These are phyloP conservation scores for Strobilomyces confusus DNA, from an alignment of 768 basidiomycete species.

Conservation along the genomic window DNA sequence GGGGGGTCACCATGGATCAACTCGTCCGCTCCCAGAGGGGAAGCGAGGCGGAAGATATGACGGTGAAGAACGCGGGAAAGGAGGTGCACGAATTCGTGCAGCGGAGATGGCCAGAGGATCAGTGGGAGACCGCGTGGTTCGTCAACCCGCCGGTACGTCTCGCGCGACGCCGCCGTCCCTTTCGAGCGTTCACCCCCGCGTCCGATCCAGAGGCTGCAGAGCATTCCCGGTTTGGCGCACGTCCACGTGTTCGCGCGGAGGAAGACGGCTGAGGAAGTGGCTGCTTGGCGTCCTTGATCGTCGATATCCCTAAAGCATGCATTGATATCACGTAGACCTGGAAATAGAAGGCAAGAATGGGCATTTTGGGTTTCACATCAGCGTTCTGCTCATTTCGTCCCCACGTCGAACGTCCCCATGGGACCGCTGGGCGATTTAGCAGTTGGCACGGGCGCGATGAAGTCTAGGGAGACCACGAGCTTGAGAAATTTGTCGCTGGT, in stretches of 20 bases:
- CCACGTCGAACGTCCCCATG: neutral
- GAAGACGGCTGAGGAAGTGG: slow-evolving; percentile 34
- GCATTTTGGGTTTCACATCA: neutral
- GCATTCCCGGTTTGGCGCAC: slow-evolving; percentile 76
- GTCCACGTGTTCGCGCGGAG: slow-evolving; percentile 80
- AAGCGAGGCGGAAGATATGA: slow-evolving; percentile 48
- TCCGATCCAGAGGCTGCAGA: slow-evolving; percentile 64
- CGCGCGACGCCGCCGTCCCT: neutral
- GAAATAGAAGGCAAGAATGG: slow-evolving; percentile 5
- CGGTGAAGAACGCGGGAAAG: slow-evolving; percentile 47
- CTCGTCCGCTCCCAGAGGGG: slow-evolving; percentile 51
- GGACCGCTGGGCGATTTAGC: no score
- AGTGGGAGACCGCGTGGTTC: slow-evolving; percentile 94
- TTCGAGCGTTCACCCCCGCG: neutral
- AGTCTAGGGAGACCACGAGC: neutral
- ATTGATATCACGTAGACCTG: slow-evolving; percentile 1
- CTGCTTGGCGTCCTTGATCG: slow-evolving; percentile 12
- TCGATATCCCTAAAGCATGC: neutral
- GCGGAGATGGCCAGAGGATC: slow-evolving; percentile 60
- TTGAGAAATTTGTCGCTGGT: neutral
- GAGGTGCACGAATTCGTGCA: slow-evolving; percentile 64
- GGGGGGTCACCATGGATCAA: slow-evolving; percentile 63
- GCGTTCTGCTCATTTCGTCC: neutral
- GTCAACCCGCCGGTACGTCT: slow-evolving; percentile 76
- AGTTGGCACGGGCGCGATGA: neutral